Evolutionary conservation across 1,139 yeast genomes (phyloP).

Genomic region (Lodderomyces beijingensis): DNA sequence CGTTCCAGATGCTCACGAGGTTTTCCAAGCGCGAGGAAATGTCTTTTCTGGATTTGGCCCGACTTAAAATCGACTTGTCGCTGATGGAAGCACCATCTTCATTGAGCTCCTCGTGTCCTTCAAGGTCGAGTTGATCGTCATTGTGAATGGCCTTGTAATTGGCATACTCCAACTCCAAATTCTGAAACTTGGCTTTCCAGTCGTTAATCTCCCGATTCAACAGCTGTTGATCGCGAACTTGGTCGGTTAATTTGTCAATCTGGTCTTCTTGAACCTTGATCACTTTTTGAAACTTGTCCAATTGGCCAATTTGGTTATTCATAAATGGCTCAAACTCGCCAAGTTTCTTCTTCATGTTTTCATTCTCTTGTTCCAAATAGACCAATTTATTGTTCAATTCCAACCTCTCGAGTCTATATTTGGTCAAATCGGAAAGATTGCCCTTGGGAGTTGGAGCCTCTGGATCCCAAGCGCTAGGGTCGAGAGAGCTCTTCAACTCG

Average conservation of each 20-base stretch:
- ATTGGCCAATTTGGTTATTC: conserved; percentile 51
- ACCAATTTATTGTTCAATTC: conserved; percentile 44
- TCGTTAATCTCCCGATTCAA: conserved; percentile 45
- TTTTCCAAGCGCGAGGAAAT: conserved; percentile 38
- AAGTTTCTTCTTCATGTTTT: conserved; percentile 34
- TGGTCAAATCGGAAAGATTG: conserved; percentile 32
- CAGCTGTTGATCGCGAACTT: conserved; percentile 42
- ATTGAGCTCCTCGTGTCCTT: conserved; percentile 13
- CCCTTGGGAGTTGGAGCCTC: conserved; percentile 18
- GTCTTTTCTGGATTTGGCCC: conserved; percentile 28
- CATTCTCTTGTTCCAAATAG: conserved; percentile 46
- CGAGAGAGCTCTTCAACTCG: conserved; percentile 33
- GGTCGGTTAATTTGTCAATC: conserved; percentile 37
- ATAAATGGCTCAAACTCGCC: conserved; percentile 51
- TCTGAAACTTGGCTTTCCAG: conserved; percentile 43
- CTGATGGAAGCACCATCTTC: conserved; percentile 7
- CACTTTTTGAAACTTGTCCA: conserved; percentile 50
- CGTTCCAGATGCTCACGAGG: conserved; percentile 36
- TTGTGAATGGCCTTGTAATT: conserved; percentile 36
- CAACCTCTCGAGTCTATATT: conserved; percentile 38
- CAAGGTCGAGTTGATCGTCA: conserved; percentile 31
- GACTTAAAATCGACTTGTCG: conserved; percentile 25
- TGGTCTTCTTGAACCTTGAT: conserved; percentile 51
- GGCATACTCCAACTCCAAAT: conserved; percentile 42
- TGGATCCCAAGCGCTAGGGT: conserved; percentile 28